phyloP scores from a whole-genome alignment of 305 asterid genomes.

The Fraxinus angustifolia region DNA sequence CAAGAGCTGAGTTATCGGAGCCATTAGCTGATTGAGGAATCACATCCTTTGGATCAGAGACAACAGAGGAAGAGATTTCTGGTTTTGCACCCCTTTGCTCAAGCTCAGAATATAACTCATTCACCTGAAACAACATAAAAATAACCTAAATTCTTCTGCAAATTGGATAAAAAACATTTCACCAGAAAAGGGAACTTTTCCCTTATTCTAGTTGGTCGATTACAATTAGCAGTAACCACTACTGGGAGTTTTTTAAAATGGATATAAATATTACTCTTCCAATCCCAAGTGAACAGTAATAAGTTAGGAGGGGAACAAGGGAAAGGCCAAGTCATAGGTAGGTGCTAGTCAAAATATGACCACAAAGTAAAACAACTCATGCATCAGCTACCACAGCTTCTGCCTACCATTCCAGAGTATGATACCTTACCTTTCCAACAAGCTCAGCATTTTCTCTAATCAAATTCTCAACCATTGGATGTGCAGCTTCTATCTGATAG shows the following conservation, averaged over 20 bases:
- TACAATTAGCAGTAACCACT: not conserved
- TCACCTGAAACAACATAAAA: constrained; percentile 45
- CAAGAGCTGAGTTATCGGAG: constrained; percentile 25
- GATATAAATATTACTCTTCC: not conserved
- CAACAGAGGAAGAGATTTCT: constrained; percentile 27
- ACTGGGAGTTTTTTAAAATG: not conserved
- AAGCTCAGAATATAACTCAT: constrained; percentile 50
- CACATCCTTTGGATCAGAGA: constrained; percentile 25
- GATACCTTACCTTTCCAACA: constrained; percentile 53
- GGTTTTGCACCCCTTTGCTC: constrained; percentile 32
- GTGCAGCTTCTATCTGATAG: constrained; percentile 42
- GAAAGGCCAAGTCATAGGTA: not conserved
- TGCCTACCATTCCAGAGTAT: not conserved
- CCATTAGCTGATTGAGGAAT: constrained; percentile 33
- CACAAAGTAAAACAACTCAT: not conserved
- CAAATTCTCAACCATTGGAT: constrained; percentile 48
- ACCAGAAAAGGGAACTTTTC: not conserved
- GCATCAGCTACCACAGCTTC: not conserved
- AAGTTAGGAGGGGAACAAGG: not conserved
- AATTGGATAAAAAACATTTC: not conserved
- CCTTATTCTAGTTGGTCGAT: not conserved
- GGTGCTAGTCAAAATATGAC: not conserved
- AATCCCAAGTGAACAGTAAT: not conserved
- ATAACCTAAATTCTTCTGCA: not conserved
- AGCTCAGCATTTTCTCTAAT: constrained; percentile 54